Evolutionary conservation across 2,329 filamentous ascomycete genomes (phyloP).

Genomic region (Nakataea oryzae): DNA sequence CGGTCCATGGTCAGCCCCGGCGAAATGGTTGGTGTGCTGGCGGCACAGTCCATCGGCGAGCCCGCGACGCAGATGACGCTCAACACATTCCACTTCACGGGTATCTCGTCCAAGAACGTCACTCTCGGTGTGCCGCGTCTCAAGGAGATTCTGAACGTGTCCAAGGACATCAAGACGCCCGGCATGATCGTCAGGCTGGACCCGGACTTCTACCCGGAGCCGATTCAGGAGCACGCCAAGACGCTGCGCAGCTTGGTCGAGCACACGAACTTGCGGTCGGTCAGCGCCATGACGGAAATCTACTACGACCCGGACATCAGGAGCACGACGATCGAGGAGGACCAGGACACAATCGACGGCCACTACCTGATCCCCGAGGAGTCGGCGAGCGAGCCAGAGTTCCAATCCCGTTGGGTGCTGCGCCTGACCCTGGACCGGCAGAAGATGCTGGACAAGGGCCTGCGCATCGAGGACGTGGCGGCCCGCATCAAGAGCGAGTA

Average conservation of each 20-base stretch:
- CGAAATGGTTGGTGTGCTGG: constrained; percentile 97
- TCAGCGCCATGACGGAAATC: constrained; percentile 87
- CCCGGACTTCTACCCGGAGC: constrained; percentile 32
- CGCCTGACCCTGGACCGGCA: constrained; percentile 89
- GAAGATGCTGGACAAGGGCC: constrained; percentile 88
- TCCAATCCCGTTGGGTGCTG: constrained; percentile 89
- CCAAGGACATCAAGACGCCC: constrained; percentile 96
- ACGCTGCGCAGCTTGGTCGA: constrained; percentile 80
- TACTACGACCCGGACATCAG: constrained; percentile 94
- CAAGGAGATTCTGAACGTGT: constrained; percentile 98
- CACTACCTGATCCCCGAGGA: constrained; percentile 94
- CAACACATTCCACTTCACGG: constrained; percentile 99
- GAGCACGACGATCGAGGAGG: constrained; percentile 74
- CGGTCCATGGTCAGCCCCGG: constrained; percentile 80
- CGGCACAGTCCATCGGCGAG: constrained; percentile 96
- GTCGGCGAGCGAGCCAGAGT: constrained; percentile 45
- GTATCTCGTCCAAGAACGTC: constrained; percentile 97
- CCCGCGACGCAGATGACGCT: constrained; percentile 98
- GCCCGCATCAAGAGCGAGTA: constrained; percentile 84
- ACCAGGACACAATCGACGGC: constrained; percentile 89
- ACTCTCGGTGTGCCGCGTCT: constrained; percentile 89
- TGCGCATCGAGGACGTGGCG: constrained; percentile 87
- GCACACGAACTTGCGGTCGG: constrained; percentile 84
- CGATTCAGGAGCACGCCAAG: constrained; percentile 73
- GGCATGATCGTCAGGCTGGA: constrained; percentile 89